These are phyloP conservation scores for Gleditsia sinensis DNA, from an alignment of 306 rosid species.

Conservation along the genomic window DNA sequence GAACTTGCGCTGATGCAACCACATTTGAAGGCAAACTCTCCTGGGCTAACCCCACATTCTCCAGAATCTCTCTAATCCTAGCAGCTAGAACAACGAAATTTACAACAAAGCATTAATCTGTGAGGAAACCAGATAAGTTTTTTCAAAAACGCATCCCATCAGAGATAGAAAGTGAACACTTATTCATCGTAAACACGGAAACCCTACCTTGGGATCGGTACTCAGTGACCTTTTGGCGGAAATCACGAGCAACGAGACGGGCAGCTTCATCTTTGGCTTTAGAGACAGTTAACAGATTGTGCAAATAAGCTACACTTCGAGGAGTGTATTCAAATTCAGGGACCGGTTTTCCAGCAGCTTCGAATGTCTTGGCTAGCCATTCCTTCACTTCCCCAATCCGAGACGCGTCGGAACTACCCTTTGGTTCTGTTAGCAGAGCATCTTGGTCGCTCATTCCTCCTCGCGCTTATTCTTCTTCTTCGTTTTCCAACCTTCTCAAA, in stretches of 20 bases:
- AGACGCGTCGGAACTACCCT: too few relatives aligned
- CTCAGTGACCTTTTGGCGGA: conserved; percentile 80
- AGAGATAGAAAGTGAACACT: not conserved
- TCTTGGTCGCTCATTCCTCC: conserved; percentile 44
- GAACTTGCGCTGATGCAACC: conserved; percentile 80
- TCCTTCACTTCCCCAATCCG: conserved; percentile 66
- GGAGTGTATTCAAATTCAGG: conserved; percentile 91
- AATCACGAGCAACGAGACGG: conserved; percentile 80
- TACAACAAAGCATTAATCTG: too few relatives aligned
- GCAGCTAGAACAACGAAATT: conserved; percentile 84
- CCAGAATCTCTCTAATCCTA: too few relatives aligned
- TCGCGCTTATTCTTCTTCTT: too few relatives aligned
- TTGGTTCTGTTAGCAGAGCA: too few relatives aligned
- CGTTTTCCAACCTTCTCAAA: too few relatives aligned
- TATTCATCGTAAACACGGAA: not conserved
- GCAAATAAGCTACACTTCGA: conserved; percentile 71
- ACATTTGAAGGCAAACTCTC: too few relatives aligned
- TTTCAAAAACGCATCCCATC: too few relatives aligned
- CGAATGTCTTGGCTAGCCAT: conserved; percentile 76
- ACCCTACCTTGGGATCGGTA: conserved; percentile 85
- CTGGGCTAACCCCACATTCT: too few relatives aligned
- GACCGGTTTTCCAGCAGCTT: conserved; percentile 73
- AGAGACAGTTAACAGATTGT: conserved; percentile 67
- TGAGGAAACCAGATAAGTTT: too few relatives aligned
- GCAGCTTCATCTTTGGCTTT: conserved; percentile 88